Percentiles rank a stretch among this genome's conserved stretches.
Evolutionary conservation across 345 rosid genomes (phyloP).

Genomic region (thale cress (Arabidopsis thaliana)): TAIR10.1 NC_003075.7:9776501-9777000

Average conservation of each 20-base stretch:
- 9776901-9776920: not conserved
- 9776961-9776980: constrained; percentile 89
- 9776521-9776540: constrained; percentile 84
- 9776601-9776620: constrained; percentile 70
- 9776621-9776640: constrained; percentile 5
- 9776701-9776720: constrained; percentile 47
- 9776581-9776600: constrained; percentile 82
- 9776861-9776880: constrained; percentile 9
- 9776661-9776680: constrained; percentile 28
- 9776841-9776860: not conserved
- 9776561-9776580: constrained; percentile 91
- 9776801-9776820: not conserved
- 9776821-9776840: not conserved
- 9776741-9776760: constrained; percentile 49
- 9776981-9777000: constrained; percentile 72
- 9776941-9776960: constrained; percentile 11
- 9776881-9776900: constrained; percentile 21
- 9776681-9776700: constrained; percentile 19
- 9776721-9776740: constrained; percentile 43
- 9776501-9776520: constrained; percentile 9
- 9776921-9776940: not conserved
- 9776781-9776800: constrained; percentile 24
- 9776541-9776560: constrained; percentile 82
- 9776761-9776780: constrained; percentile 51
- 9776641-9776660: not conserved